Percentiles rank a stretch among this genome's conserved stretches.
phyloP scores from a whole-genome alignment of 1,284 basidiomycete genomes.

The Malassezia brasiliensis region DNA sequence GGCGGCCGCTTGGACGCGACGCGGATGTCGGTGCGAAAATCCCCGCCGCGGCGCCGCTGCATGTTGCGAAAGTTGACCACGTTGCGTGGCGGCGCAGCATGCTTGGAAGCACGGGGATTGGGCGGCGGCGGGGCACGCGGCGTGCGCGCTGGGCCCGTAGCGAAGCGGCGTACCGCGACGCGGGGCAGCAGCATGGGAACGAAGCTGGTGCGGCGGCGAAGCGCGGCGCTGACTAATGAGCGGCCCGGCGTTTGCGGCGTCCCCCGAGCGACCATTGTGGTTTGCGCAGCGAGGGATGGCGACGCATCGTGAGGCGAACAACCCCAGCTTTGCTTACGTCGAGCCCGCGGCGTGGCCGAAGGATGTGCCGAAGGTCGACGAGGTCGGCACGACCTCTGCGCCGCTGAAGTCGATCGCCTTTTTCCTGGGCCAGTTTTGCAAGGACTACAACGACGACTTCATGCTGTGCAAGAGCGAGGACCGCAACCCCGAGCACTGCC shows the following conservation, averaged over 20 bases:
- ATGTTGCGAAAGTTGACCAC: constrained; percentile 18
- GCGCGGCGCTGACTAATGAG: constrained; percentile 11
- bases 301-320: constrained; percentile 45
- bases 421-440: constrained; percentile 92
- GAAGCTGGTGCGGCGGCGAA: not conserved
- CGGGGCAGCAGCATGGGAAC: not conserved
- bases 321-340: constrained; percentile 44
- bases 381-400: constrained; percentile 82
- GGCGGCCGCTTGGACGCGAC: not conserved
- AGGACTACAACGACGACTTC: constrained; percentile 98
- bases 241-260: not conserved
- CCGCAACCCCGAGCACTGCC: constrained; percentile 78
- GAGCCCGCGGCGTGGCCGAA: constrained; percentile 41
- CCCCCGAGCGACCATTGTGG: not conserved
- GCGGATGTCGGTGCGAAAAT: constrained; percentile 9
- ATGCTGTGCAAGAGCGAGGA: constrained; percentile 97
- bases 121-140: not conserved
- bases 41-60: constrained; percentile 13
- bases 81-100: constrained; percentile 4
- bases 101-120: not conserved
- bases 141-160: not conserved
- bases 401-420: constrained; percentile 93
- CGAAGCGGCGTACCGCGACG: not conserved
- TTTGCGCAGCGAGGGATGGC: constrained; percentile 28
- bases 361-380: constrained; percentile 64